Conservation (phyloP, 129 eudicot genomes). For the Kitagawia praeruptora region DNA sequence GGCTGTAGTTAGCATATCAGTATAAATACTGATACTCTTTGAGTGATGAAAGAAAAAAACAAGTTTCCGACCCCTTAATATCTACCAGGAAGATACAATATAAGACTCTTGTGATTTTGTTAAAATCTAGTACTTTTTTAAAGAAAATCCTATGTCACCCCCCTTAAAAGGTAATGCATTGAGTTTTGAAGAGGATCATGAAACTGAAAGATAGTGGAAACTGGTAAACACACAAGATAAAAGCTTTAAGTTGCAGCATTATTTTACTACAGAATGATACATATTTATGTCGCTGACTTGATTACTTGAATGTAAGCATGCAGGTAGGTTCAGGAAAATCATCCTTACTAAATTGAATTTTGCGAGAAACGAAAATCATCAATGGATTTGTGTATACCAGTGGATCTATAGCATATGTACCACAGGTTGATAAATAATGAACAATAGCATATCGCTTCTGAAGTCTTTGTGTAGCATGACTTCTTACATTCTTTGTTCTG, state of each 20-base stretch:
- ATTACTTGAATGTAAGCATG: conserved; percentile 17
- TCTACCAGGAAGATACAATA: neutral
- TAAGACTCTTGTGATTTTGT: neutral
- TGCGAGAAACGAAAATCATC: conserved; percentile 65
- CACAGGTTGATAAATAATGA: conserved; percentile 46
- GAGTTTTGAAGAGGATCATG: conserved; percentile 13
- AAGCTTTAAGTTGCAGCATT: neutral
- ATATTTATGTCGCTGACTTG: neutral
- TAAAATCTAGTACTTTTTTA: neutral
- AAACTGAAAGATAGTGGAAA: neutral
- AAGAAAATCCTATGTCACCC: neutral
- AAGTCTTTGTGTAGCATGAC: conserved; percentile 6
- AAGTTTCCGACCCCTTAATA: too few species aligned
- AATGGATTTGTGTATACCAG: conserved; percentile 47
- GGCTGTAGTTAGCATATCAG: too few species aligned
- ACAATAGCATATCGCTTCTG: neutral
- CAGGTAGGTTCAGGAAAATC: conserved; percentile 99
- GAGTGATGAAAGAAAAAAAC: too few species aligned
- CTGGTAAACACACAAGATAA: neutral
- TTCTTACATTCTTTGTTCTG: conserved; percentile 15
- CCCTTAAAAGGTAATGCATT: neutral
- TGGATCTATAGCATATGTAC: conserved; percentile 71
- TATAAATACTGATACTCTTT: too few species aligned
- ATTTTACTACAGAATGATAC: neutral
- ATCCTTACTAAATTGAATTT: conserved; percentile 59